Evolutionary conservation across 345 rosid species (phyloP).

Genomic region (Corymbia maculata): DNA sequence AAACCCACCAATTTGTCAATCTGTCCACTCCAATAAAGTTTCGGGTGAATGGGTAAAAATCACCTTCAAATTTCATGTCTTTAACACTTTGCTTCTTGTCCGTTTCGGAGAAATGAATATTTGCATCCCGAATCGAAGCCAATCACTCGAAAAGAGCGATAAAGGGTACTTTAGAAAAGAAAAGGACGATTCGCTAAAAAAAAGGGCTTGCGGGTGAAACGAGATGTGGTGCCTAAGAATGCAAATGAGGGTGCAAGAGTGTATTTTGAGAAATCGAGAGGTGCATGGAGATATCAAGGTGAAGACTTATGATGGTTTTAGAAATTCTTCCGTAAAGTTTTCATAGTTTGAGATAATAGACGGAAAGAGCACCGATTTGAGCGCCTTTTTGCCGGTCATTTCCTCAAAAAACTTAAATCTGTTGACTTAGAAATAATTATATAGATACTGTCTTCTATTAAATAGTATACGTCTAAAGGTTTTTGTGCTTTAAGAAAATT

Average conservation of each 20-base stretch:
- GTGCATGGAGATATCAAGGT: neutral
- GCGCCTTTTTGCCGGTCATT: neutral
- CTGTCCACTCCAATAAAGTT: neutral
- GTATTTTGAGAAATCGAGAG: neutral
- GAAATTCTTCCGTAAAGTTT: neutral
- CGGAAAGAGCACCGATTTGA: neutral
- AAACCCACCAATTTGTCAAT: neutral
- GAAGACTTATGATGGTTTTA: neutral
- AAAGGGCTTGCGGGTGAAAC: neutral
- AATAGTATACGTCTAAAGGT: neutral
- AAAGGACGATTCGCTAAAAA: neutral
- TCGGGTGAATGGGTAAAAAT: neutral
- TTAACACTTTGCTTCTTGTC: neutral
- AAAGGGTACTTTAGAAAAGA: neutral
- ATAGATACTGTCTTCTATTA: neutral
- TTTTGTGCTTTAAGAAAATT: neutral
- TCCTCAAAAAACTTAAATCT: neutral
- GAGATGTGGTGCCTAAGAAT: neutral
- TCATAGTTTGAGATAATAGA: neutral
- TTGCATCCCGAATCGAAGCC: rapidly evolving
- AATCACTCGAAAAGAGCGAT: rapidly evolving
- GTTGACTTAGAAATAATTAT: neutral
- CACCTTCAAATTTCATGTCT: neutral
- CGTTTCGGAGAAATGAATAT: neutral
- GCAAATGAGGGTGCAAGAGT: neutral